These are phyloP conservation scores for Nigrograna mackinnonii DNA, from an alignment of 2,329 filamentous ascomycete genomes.

Conservation along the genomic window DNA sequence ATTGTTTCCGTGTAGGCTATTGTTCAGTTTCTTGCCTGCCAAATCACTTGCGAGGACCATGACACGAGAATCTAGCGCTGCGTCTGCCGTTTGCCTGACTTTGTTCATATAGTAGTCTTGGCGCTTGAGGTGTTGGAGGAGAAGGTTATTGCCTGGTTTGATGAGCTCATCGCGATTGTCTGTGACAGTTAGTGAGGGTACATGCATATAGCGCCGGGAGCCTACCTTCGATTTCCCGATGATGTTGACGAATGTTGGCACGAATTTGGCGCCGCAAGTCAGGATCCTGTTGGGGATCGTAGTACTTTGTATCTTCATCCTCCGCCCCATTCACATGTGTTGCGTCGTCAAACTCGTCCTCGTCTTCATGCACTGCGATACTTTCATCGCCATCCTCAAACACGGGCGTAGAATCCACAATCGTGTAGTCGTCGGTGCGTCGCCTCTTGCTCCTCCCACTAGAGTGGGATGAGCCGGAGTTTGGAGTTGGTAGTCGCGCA, in stretches of 20 bases:
- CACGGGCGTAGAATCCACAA: slow-evolving; percentile 8
- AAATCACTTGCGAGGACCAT: slow-evolving; percentile 81
- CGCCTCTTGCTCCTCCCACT: slow-evolving; percentile 46
- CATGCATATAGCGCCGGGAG: no score
- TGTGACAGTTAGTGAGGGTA: slow-evolving; percentile 19
- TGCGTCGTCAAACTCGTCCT: slow-evolving; percentile 15
- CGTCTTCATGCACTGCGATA: slow-evolving; percentile 27
- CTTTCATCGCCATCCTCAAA: slow-evolving; percentile 12
- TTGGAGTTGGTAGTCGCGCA: slow-evolving; percentile 40
- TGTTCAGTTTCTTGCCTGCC: slow-evolving; percentile 75
- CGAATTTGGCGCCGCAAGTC: slow-evolving; percentile 74
- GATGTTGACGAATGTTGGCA: slow-evolving; percentile 70
- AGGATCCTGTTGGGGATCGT: slow-evolving; percentile 82
- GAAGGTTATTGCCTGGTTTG: slow-evolving; percentile 64
- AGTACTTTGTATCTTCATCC: slow-evolving; percentile 50
- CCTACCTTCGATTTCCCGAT: slow-evolving; percentile 61
- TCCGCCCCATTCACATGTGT: slow-evolving; percentile 21
- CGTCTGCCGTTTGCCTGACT: slow-evolving; percentile 87
- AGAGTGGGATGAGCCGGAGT: slow-evolving; percentile 34
- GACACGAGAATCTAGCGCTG: slow-evolving; percentile 85
- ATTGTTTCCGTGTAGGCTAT: slow-evolving; percentile 72
- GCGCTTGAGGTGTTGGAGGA: slow-evolving; percentile 67
- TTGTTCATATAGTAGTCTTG: slow-evolving; percentile 68
- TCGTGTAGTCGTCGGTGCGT: slow-evolving; percentile 43
- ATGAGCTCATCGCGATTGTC: slow-evolving; percentile 76